Conservation (phyloP, 495 filamentous ascomycete genomes). For the Letharia lupina region DNA sequence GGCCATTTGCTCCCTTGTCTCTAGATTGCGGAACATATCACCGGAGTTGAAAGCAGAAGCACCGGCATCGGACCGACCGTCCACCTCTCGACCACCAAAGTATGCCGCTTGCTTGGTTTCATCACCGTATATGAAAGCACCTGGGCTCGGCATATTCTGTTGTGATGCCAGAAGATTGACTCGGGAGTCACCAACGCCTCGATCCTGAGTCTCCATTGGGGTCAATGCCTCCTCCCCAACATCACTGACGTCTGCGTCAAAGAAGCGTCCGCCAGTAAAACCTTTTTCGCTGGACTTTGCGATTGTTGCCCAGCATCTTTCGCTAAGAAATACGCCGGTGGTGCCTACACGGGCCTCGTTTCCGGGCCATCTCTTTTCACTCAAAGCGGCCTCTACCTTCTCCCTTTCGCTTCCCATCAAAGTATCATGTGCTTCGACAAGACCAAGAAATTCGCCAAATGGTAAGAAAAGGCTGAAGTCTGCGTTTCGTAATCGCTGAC, state of each 20-base stretch:
- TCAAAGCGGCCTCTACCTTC: slow-evolving; percentile 80
- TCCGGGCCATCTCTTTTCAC: slow-evolving; percentile 80
- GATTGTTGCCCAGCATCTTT: slow-evolving; percentile 87
- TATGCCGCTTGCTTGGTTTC: slow-evolving; percentile 62
- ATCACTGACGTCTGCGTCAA: slow-evolving; percentile 42
- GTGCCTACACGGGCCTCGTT: slow-evolving; percentile 87
- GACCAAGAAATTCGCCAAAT: slow-evolving; percentile 88
- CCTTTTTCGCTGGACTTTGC: slow-evolving; percentile 62
- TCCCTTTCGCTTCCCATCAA: slow-evolving; percentile 89
- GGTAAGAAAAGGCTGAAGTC: slow-evolving; percentile 95
- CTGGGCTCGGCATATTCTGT: slow-evolving; percentile 49
- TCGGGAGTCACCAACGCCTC: slow-evolving; percentile 58
- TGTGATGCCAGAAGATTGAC: slow-evolving; percentile 55
- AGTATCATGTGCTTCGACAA: slow-evolving; percentile 71
- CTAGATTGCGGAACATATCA: slow-evolving; percentile 97
- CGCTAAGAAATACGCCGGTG: slow-evolving; percentile 91
- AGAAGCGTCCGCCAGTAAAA: slow-evolving; percentile 29
- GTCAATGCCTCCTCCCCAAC: slow-evolving; percentile 39
- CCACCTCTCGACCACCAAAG: slow-evolving; percentile 75
- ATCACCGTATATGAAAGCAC: slow-evolving; percentile 60
- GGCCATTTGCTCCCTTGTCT: slow-evolving; percentile 86
- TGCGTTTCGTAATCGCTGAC: slow-evolving; percentile 79
- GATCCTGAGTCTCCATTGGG: slow-evolving; percentile 36
- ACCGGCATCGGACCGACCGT: slow-evolving; percentile 82
- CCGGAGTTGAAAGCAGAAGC: slow-evolving; percentile 80